Evolutionary conservation across 768 basidiomycete genomes (phyloP), one percentile per base, ranked within the genome.

Genomic region (Hericium erinaceus): DNA sequence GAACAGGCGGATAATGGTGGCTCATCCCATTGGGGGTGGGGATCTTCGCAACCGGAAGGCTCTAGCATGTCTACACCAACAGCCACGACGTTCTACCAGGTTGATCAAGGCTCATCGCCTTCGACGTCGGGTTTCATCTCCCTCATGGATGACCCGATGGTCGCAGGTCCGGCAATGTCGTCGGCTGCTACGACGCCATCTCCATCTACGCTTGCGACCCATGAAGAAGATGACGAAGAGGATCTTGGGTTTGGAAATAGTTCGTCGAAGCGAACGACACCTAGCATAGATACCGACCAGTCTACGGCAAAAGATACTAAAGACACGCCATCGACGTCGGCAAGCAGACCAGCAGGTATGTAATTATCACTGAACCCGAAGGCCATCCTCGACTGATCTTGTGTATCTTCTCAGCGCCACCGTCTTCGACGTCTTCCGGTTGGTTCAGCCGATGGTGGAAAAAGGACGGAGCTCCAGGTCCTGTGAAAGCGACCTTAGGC

Each of bases 221-320:
- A 64, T 54, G 69, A 75, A 8, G 82, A 83, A 8, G 88, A 88
- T 1, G 87, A 87, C 12, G 85, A 85, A 0, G 93, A 95, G 48
- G 93, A 97, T 66, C 79, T 99, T 53, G 97, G 97, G 1, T 78
- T 98, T 60, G 92, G 94, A 2, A 99, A 98, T 66, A 75, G 72
- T 13, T 77, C 78, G 50, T 68, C 61, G 18, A 79, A 72, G 66
- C 65, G 66, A 50, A 75, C 67, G 60, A 58, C 69, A 44, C 62
- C 62, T 52, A 64, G 70, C 38, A 64, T 72, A 41, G 68, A 69
- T 39, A 62, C 64, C 39, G 60, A 60, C 10, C 65, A 65, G 9
- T 69, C 70, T 28, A 62, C 64, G 24, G 62, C 66, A 37, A 39
- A 69, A 39, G 28, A 61, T 11, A 48, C 60, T 48, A 52, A 63